Base-by-base conservation (phyloP, 106 monocot species). In the Allium sativum region DNA sequence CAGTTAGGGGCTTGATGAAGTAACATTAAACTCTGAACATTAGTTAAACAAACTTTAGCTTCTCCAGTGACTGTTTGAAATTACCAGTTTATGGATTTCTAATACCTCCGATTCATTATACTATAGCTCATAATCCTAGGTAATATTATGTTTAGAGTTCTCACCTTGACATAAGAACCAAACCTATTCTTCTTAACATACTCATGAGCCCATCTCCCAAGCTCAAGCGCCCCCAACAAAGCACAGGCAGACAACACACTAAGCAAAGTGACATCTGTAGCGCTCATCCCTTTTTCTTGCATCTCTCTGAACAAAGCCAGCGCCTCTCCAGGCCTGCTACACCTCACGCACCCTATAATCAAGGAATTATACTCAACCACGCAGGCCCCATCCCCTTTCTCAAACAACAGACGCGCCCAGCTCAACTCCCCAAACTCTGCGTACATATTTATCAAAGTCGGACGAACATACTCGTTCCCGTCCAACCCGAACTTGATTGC, bases 381-480 rank as follows among this genome's bases (percentile, higher is more conserved):
- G 21, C 82, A 86, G 6, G 44, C 41, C 7, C 50, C 42, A 2
- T 58, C 72, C 48, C 20, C 55, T 8, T 47, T 21, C 16, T 80
- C 72, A 18, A 91, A 91, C 52, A 93, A 21, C 22, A 43, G 13
- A 1, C 80, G 70, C 1, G 81, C 80, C 10, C 75, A 72, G 12
- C 42, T 7, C 50, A 93, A 54, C 68, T 72, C 70, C 12, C 89
- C 83, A 48, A 80, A 83, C 41, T 86, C 73, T 21, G 80, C 72
- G 16, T 93, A 89, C 89, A 93, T 79, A 66, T 74, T 76, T 10
- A 89, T 81, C 18, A 89, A 70, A 4, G 83, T 89, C 48, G 93
- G 85, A 12, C 53, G 55, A 1, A 93, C 66, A 61, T 73, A 93
- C 14, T 16, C 58, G 51, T 89, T 71, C 10, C 42, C 45, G 3